These are phyloP conservation scores for Neonectria punicea DNA, from an alignment of 2,329 filamentous ascomycete genomes.

Conservation along the genomic window DNA sequence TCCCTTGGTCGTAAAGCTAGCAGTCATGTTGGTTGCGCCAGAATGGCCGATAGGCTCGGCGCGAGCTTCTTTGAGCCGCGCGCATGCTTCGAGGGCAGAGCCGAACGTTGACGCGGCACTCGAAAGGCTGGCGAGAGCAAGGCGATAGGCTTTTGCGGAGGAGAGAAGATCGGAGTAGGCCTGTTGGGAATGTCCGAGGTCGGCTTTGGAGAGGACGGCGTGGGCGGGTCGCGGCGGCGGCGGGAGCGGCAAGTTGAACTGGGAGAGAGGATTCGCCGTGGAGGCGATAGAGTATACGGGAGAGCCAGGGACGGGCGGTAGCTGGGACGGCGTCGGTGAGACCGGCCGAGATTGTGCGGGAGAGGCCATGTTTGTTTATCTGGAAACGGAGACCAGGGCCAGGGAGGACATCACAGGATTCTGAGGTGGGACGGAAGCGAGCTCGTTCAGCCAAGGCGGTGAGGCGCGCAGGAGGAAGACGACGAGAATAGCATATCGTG, in stretches of 20 bases:
- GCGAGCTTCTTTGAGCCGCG: constrained; percentile 74
- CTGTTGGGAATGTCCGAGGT: constrained; percentile 70
- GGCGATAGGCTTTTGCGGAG: constrained; percentile 71
- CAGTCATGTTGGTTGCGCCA: constrained; percentile 52
- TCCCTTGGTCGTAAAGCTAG: constrained; percentile 59
- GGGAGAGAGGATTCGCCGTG: constrained; percentile 68
- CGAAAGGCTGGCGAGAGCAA: constrained; percentile 70
- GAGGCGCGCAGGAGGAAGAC: constrained; percentile 1
- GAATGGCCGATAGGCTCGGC: constrained; percentile 63
- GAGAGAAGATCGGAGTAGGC: constrained; percentile 71
- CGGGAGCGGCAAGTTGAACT: constrained; percentile 69
- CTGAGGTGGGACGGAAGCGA: background rate
- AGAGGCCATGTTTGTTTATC: constrained; percentile 47
- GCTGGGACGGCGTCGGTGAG: constrained; percentile 65
- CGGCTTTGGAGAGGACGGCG: constrained; percentile 69
- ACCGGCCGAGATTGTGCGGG: constrained; percentile 49
- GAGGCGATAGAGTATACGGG: constrained; percentile 73
- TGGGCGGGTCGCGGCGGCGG: constrained; percentile 67
- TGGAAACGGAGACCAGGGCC: constrained; percentile 29
- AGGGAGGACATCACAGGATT: constrained; percentile 28
- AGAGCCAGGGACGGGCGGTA: constrained; percentile 70
- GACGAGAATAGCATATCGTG: constrained; percentile 25
- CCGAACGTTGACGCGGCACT: constrained; percentile 72
- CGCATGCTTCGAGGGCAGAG: constrained; percentile 72
- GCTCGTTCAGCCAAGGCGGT: constrained; percentile 18